phyloP scores from a whole-genome alignment of 371 early-diverging fungal genomes.

The Dichotomocladium elegans region DNA sequence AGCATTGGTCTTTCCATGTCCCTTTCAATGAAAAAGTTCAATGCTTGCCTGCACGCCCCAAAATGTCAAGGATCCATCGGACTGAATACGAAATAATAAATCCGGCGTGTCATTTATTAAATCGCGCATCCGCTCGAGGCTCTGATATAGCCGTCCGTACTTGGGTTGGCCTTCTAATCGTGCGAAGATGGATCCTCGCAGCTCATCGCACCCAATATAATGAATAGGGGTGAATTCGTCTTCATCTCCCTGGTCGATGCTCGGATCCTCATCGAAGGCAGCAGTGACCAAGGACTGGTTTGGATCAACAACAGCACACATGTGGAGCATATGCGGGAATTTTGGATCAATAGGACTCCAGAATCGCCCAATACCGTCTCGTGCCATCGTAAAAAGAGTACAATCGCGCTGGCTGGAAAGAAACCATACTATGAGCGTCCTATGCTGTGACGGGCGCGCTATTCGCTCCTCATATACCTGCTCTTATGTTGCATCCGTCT shows the following conservation, averaged over 20 bases:
- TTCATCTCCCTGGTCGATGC: conserved; percentile 11
- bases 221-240: conserved; percentile 54
- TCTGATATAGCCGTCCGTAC: conserved; percentile 27
- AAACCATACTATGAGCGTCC: conserved; percentile 2
- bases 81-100: conserved; percentile 66
- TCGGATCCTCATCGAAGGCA: conserved; percentile 8
- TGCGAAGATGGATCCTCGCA: conserved; percentile 43
- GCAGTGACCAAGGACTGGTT: conserved; percentile 63
- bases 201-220: conserved; percentile 61
- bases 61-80: conserved; percentile 69
- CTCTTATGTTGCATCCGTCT: conserved; percentile 41
- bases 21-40: conserved; percentile 1
- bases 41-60: conserved; percentile 80
- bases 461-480: conserved; percentile 6
- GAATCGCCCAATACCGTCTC: conserved; percentile 71
- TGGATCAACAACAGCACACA: conserved; percentile 71
- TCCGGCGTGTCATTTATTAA: conserved; percentile 74
- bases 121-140: conserved; percentile 50
- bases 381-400: conserved; percentile 68
- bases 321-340: conserved; percentile 51
- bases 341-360: conserved; percentile 62
- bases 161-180: conserved; percentile 26
- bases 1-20: too few species aligned
- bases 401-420: conserved; percentile 21
- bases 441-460: too few species aligned